Conservation (phyloP, 352 stramenopile genomes). For the Phytophthora quininea region DNA sequence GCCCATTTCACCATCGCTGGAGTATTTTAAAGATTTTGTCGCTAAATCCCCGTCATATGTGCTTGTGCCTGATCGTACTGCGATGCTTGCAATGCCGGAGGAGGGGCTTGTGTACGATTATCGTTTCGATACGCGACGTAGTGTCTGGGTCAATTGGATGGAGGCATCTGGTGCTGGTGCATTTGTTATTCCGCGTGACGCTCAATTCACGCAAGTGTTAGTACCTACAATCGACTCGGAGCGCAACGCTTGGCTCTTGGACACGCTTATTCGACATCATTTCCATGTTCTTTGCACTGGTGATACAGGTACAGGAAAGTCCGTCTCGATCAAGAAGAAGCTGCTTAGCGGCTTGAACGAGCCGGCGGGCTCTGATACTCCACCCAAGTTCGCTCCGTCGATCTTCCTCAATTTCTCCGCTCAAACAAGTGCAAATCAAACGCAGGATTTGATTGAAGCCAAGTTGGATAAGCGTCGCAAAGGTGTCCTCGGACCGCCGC, state of each 20-base stretch:
- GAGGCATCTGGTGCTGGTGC: constrained; percentile 36
- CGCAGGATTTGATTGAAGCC: constrained; percentile 93
- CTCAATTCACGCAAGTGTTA: constrained; percentile 89
- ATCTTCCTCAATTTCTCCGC: constrained; percentile 95
- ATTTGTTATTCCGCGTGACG: constrained; percentile 73
- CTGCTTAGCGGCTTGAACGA: constrained; percentile 80
- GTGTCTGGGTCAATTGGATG: constrained; percentile 86
- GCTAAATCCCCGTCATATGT: constrained; percentile 84
- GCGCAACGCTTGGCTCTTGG: constrained; percentile 91
- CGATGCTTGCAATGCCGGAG: constrained; percentile 57
- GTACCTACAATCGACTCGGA: constrained; percentile 95
- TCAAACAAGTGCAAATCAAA: constrained; percentile 94
- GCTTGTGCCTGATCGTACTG: constrained; percentile 33
- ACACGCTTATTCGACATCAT: constrained; percentile 87
- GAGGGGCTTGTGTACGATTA: constrained; percentile 92
- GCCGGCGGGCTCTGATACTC: constrained; percentile 27
- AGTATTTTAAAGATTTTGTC: constrained; percentile 84
- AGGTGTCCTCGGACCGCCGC: constrained; percentile 88
- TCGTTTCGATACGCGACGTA: constrained; percentile 85
- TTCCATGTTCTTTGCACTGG: constrained; percentile 92
- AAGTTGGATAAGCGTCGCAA: constrained; percentile 96
- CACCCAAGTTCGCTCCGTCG: constrained; percentile 62
- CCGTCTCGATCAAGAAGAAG: constrained; percentile 94
- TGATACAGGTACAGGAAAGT: constrained; percentile 95
- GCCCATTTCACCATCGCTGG: constrained; percentile 34